A percentile compares a stretch with the other conserved stretches of the same genome.
phyloP scores from a whole-genome alignment of 2,329 filamentous ascomycete genomes.

The Aspergillus fumigatus region DNA sequence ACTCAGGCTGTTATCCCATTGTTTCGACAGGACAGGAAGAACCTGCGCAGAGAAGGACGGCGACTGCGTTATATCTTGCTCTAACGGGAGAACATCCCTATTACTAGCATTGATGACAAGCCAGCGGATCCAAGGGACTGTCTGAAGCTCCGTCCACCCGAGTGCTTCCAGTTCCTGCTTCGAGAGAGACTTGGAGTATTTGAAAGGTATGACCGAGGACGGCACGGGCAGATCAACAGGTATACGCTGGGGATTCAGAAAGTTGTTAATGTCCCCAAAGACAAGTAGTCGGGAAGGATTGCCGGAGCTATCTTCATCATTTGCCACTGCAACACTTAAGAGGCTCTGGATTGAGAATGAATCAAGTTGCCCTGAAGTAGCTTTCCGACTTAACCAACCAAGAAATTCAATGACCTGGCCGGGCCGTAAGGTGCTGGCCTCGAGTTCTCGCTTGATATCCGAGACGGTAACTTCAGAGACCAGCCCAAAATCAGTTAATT shows the following conservation, averaged over 20 bases:
- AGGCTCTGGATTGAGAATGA: conserved; percentile 61
- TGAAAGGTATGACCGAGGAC: conserved; percentile 74
- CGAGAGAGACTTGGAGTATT: conserved; percentile 69
- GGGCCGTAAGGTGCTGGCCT: conserved; percentile 73
- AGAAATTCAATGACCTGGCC: conserved; percentile 78
- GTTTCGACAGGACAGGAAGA: conserved; percentile 76
- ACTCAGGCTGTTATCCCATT: conserved; percentile 73
- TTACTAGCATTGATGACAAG: conserved; percentile 64
- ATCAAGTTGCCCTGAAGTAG: conserved; percentile 68
- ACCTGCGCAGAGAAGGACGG: conserved; percentile 72
- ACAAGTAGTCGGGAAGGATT: conserved; percentile 68
- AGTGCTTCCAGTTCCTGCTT: conserved; percentile 69
- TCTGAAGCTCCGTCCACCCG: conserved; percentile 79
- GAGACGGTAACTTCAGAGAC: conserved; percentile 81
- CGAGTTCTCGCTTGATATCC: conserved; percentile 80
- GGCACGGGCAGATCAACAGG: conserved; percentile 78
- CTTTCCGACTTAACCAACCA: conserved; percentile 73
- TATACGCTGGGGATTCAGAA: conserved; percentile 71
- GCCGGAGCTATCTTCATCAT: conserved; percentile 53
- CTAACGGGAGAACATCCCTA: conserved; percentile 51
- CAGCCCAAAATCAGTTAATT: conserved; percentile 77
- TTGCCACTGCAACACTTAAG: conserved; percentile 64
- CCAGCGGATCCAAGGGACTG: conserved; percentile 80
- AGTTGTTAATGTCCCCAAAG: conserved; percentile 69
- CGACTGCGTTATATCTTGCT: conserved; percentile 67